Evolutionary conservation across 1,284 basidiomycete species (phyloP).

Genomic region (Apiotrichum veenhuisii): DNA sequence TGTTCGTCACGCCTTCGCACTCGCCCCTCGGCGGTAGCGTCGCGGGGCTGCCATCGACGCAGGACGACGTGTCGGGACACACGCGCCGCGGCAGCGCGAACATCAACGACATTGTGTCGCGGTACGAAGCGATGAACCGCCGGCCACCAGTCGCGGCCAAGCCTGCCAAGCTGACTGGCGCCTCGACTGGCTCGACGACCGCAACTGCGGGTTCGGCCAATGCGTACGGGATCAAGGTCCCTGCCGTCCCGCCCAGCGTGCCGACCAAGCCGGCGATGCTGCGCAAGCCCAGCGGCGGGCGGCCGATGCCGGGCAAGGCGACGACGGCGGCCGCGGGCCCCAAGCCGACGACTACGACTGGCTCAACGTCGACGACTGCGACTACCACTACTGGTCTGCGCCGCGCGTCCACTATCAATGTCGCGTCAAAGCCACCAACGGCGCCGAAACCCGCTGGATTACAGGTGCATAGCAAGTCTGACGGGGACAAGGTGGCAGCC

Average conservation of each 20-base stretch:
- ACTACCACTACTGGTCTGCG: not conserved
- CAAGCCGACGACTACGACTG: not conserved
- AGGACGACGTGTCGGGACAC: constrained; percentile 14
- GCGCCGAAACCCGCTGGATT: constrained; percentile 10
- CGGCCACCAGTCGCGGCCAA: not conserved
- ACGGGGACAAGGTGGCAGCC: not conserved
- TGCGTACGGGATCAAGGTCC: too few species aligned
- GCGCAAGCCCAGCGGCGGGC: constrained; percentile 18
- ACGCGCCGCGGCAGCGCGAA: constrained; percentile 40
- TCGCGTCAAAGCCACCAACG: not conserved
- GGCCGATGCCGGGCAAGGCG: not conserved
- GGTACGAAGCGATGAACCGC: constrained; percentile 31
- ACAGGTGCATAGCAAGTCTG: not conserved
- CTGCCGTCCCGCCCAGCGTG: constrained; percentile 20
- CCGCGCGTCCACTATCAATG: not conserved
- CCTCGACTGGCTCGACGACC: not conserved
- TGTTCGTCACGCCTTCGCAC: not conserved
- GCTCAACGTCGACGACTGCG: too few species aligned
- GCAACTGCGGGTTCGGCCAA: not conserved
- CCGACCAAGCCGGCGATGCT: constrained; percentile 32
- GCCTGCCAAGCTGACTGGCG: not conserved
- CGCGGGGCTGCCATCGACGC: constrained; percentile 2
- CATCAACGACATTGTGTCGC: constrained; percentile 44
- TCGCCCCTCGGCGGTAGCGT: not conserved
- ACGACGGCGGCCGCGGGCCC: not conserved